phyloP scores from a whole-genome alignment of 192 early-diverging fungal species.

The Phlyctochytrium planicorne region DNA sequence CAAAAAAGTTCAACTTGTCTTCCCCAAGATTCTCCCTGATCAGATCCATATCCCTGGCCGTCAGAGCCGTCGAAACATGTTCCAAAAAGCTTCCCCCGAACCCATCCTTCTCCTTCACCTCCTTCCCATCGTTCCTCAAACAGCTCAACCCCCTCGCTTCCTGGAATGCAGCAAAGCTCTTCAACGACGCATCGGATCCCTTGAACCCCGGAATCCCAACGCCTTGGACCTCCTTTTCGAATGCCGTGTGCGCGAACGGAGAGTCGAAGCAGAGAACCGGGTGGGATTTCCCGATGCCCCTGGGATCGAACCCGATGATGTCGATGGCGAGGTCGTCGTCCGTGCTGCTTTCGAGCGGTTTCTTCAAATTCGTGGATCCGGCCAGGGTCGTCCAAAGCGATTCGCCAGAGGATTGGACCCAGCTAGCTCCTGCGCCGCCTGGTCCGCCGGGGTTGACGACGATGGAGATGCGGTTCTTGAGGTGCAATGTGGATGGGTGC shows the following conservation, averaged over 20 bases:
- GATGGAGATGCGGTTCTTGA: not conserved
- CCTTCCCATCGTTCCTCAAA: not conserved
- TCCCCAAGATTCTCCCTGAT: constrained; percentile 29
- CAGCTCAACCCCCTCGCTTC: constrained; percentile 16
- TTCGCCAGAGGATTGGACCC: not conserved
- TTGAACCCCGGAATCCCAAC: not conserved
- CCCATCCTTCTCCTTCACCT: not conserved
- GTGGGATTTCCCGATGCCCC: constrained; percentile 33
- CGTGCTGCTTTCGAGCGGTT: not conserved
- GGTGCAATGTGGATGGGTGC: not conserved
- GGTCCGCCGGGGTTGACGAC: constrained; percentile 16
- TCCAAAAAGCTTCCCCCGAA: constrained; percentile 4
- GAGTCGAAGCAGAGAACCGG: constrained; percentile 27
- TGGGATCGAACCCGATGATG: constrained; percentile 42
- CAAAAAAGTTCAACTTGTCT: constrained; percentile 24
- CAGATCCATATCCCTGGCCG: constrained; percentile 36
- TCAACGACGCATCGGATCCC: not conserved
- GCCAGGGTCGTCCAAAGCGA: not conserved
- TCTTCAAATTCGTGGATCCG: not conserved
- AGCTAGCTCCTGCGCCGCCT: not conserved
- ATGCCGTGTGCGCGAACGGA: constrained; percentile 13
- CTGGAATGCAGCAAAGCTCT: not conserved
- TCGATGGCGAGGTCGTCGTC: constrained; percentile 14
- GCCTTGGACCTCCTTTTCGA: constrained; percentile 2
- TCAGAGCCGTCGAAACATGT: constrained; percentile 16